phyloP scores from a whole-genome alignment of 1,139 yeast genomes.

The Kodamaea sp. region DNA sequence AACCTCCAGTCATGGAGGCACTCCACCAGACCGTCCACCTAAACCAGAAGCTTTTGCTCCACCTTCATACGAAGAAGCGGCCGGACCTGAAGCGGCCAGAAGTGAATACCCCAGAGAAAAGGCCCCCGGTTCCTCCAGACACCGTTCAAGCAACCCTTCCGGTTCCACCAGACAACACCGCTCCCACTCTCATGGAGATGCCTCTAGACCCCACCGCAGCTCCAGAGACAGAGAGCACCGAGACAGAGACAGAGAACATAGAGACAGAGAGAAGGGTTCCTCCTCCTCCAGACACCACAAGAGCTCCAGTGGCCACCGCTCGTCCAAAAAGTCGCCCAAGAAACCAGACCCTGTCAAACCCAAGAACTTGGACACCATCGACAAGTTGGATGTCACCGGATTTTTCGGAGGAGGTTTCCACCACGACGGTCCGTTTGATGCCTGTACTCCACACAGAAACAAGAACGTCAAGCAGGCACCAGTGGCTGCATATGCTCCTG shows the following conservation, averaged over 20 bases:
- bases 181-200: constrained; percentile 16
- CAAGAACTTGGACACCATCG: constrained; percentile 84
- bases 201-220: constrained; percentile 14
- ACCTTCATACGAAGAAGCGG: constrained; percentile 72
- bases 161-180: constrained; percentile 16
- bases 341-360: constrained; percentile 47
- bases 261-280: constrained; percentile 9
- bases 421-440: constrained; percentile 99
- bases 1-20: constrained; percentile 13
- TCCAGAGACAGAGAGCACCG: constrained; percentile 11
- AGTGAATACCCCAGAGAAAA: constrained; percentile 57
- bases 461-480: constrained; percentile 82
- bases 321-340: constrained; percentile 35
- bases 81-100: constrained; percentile 46
- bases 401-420: constrained; percentile 94
- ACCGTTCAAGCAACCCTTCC: constrained; percentile 13
- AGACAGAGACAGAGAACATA: too few relatives aligned
- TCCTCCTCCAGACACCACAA: constrained; percentile 11
- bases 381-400: constrained; percentile 92
- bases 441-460: constrained; percentile 95
- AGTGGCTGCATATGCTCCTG: constrained; percentile 90
- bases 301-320: constrained; percentile 10
- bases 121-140: constrained; percentile 22
- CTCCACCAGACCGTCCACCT: constrained; percentile 37
- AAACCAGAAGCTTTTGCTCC: constrained; percentile 38